phyloP scores from a whole-genome alignment of 192 early-diverging fungal species.

The Linnemannia zychae region DNA sequence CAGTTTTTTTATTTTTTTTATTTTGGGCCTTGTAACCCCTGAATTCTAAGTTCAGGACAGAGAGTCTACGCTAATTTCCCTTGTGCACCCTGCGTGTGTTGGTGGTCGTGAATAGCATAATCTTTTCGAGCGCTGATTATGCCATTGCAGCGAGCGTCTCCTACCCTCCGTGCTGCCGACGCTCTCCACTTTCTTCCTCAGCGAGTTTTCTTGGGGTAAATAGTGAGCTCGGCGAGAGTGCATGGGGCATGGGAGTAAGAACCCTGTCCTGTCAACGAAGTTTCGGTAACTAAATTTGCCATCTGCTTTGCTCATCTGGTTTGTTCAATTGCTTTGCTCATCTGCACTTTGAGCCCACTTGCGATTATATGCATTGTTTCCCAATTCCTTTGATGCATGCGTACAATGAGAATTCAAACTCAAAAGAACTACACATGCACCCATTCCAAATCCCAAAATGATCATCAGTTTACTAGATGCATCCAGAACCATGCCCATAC shows the following conservation, averaged over 20 bases:
- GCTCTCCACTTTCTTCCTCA: background rate
- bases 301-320: conserved; percentile 18
- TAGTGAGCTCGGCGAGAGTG: background rate
- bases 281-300: background rate
- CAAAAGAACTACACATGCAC: conserved; percentile 3
- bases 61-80: no score
- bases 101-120: no score
- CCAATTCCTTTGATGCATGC: conserved; percentile 5
- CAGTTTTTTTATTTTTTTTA: no score
- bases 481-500: background rate
- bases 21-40: no score
- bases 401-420: background rate
- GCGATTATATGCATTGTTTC: background rate
- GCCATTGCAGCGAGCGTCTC: no score
- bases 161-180: no score
- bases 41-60: no score
- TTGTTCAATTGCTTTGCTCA: background rate
- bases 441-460: background rate
- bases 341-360: background rate
- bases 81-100: no score
- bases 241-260: background rate
- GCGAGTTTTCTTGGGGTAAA: background rate
- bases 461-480: background rate
- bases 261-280: background rate
- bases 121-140: no score